Conservation (phyloP, 768 basidiomycete species). For the Grammothele lineata region DNA sequence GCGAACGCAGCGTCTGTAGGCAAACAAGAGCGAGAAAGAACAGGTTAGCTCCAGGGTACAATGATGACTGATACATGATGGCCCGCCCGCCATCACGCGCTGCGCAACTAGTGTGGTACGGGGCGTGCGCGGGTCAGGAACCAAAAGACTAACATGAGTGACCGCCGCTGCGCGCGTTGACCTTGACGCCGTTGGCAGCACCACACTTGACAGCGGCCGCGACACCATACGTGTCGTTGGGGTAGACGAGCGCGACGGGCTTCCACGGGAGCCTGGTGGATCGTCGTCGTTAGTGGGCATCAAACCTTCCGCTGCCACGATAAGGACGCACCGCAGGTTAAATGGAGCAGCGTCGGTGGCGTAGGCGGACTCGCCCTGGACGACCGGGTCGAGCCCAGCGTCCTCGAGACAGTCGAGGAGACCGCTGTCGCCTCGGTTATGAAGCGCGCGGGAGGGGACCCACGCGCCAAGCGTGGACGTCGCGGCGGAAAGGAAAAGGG, state of each 20-base stretch:
- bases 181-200: not conserved
- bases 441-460: not conserved
- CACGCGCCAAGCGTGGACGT: not conserved
- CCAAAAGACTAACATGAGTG: not conserved
- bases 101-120: not conserved
- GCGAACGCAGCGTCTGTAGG: not conserved
- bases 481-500: not conserved
- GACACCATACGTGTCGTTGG: not conserved
- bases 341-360: not conserved
- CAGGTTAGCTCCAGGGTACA: too few species aligned
- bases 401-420: not conserved
- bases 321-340: not conserved
- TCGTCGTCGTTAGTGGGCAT: too few species aligned
- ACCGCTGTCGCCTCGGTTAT: not conserved
- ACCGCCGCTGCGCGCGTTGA: constrained; percentile 1
- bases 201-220: constrained; percentile 1
- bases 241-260: constrained; percentile 1
- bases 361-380: not conserved
- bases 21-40: too few species aligned
- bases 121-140: not conserved
- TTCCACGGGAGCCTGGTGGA: not conserved
- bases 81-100: not conserved
- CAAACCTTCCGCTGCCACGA: too few species aligned
- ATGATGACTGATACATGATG: too few species aligned
- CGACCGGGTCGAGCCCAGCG: not conserved